Base-by-base conservation (phyloP, 2,329 filamentous ascomycete genomes). In the Mycosphaerella arachidis region DNA sequence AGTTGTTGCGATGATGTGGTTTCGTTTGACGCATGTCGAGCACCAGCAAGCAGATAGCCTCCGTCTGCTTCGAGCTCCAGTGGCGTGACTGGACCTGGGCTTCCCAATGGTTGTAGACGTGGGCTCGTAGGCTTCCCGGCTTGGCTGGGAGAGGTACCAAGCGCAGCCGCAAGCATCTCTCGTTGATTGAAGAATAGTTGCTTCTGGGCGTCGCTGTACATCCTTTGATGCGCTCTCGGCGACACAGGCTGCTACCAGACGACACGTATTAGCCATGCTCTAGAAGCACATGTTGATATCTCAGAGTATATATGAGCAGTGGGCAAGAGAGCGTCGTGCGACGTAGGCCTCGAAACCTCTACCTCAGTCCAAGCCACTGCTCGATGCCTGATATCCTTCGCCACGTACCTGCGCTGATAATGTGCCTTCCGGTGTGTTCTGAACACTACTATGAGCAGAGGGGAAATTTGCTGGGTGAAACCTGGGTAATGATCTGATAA, bases 401-500 rank as follows among this genome's bases (percentile, higher is more conserved):
- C 24, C 24, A 24, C 24, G 24, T 24, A 24, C 24, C 24, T 77
- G 75, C 7, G 77, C 76, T 48, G 75, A 76, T 27, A 60, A 58
- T 24, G 64, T 58, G 74, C 74, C 65, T 40, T 70, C 70, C 9
- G 62, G 72, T 55, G 75, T 79, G 13, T 74, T 74, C 50, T 70
- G 69, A 51, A 73, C 66, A 37, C 75, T 76, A 53, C 67, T 72
- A 54, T 72, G 67, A 18, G 64, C 59, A 4, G 70, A 72, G 9
- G 77, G 75, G 66, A 77, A 82, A 70, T 82, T 81, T 63, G 80
- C 79, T 6, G 80, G 80, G 61, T 82, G 80, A 72, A 81, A 82
- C 59, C 78, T 76, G 48, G 80, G 80, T 45, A 82, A 72, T 1
- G 76, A 76, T n/a, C 31, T 35, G 12, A 24, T 24, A 35, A 35